Evolutionary conservation across 2,329 filamentous ascomycete species (phyloP).

Genomic region (Phaeoacremonium minimum): DNA sequence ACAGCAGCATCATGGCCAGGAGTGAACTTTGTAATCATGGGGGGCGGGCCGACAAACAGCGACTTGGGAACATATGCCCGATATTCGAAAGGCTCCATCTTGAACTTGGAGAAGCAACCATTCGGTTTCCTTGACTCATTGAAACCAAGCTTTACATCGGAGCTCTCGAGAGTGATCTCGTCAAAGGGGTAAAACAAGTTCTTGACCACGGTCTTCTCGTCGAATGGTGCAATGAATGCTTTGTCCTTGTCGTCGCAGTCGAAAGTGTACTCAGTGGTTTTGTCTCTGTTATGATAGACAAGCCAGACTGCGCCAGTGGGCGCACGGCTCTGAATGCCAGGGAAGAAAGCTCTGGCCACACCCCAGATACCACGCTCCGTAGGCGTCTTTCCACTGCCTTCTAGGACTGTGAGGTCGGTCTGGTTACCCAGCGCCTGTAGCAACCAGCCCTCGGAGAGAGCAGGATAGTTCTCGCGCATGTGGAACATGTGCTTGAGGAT

Average conservation of each 20-base stretch:
- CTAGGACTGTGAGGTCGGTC: constrained; percentile 22
- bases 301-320: constrained; percentile 42
- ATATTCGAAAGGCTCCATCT: constrained; percentile 52
- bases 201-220: constrained; percentile 50
- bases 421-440: constrained; percentile 51
- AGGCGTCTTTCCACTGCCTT: constrained; percentile 28
- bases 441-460: constrained; percentile 55
- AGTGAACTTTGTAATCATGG: constrained; percentile 55
- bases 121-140: constrained; percentile 41
- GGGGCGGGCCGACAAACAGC: constrained; percentile 43
- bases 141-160: constrained; percentile 38
- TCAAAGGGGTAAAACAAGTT: constrained; percentile 63
- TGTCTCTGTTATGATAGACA: constrained; percentile 44
- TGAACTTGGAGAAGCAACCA: constrained; percentile 50
- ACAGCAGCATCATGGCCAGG: constrained; percentile 59
- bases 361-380: constrained; percentile 52
- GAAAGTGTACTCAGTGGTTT: constrained; percentile 48
- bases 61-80: constrained; percentile 53
- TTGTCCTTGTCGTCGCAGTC: constrained; percentile 43
- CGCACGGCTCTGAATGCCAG: constrained; percentile 45
- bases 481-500: constrained; percentile 58
- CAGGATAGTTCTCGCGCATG: constrained; percentile 48
- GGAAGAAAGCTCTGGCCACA: constrained; percentile 44
- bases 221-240: constrained; percentile 54
- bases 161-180: constrained; percentile 43